Conservation (phyloP, 371 early-diverging fungal genomes). For the Haplosporangium sp. region DNA sequence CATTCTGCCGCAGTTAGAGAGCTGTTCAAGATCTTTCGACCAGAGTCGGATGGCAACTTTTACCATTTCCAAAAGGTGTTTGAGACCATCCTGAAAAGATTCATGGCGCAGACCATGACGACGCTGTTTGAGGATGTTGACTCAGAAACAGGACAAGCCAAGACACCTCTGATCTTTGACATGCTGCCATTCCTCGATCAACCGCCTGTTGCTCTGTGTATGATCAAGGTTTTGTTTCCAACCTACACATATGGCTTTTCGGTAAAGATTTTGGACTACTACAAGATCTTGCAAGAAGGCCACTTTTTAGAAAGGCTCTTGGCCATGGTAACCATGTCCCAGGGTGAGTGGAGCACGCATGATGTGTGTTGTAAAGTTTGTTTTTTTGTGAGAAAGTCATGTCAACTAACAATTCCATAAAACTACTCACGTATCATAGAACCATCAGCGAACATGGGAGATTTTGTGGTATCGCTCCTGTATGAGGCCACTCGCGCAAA, state of each 20-base stretch:
- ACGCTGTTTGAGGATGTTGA: slow-evolving; percentile 45
- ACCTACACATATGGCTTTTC: slow-evolving; percentile 37
- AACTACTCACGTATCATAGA: slow-evolving; percentile 23
- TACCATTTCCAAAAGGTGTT: slow-evolving; percentile 53
- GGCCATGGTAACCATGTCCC: slow-evolving; percentile 37
- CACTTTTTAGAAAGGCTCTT: slow-evolving; percentile 48
- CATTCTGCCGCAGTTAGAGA: slow-evolving; percentile 31
- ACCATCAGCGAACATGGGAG: slow-evolving; percentile 26
- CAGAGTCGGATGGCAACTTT: slow-evolving; percentile 54
- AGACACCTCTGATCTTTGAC: slow-evolving; percentile 41
- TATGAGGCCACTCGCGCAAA: slow-evolving; percentile 40
- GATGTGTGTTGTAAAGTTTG: background rate
- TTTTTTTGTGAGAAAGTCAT: background rate
- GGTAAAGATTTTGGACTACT: slow-evolving; percentile 37
- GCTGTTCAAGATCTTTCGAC: slow-evolving; percentile 50
- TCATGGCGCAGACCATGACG: slow-evolving; percentile 41
- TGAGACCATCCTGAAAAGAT: slow-evolving; percentile 49
- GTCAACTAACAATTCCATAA: slow-evolving; percentile 1
- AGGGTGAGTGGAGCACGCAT: slow-evolving; percentile 18
- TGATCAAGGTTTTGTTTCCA: slow-evolving; percentile 42
- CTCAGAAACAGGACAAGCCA: slow-evolving; percentile 31
- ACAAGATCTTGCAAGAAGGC: slow-evolving; percentile 24
- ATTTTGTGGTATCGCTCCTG: slow-evolving; percentile 39
- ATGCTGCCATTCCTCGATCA: slow-evolving; percentile 54
- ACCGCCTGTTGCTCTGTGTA: slow-evolving; percentile 28